Evolutionary conservation across 2,329 filamentous ascomycete species (phyloP).

Genomic region (Cytospora chrysosperma): DNA sequence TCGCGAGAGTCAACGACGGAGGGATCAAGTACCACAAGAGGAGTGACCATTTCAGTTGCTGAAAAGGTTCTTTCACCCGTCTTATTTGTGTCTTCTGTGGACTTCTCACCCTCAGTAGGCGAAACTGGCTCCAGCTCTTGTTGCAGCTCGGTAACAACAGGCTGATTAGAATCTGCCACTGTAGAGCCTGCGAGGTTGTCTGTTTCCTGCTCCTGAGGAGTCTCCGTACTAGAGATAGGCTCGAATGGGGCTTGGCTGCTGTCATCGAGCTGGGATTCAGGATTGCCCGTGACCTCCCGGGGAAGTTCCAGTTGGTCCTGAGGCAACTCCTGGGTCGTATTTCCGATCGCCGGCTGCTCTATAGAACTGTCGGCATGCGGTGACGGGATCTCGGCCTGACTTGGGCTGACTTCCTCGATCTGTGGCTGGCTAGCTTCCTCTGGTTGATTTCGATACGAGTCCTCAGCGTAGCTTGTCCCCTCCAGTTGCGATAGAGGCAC

Average conservation of each 20-base stretch:
- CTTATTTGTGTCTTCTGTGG: constrained; percentile 35
- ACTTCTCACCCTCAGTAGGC: constrained; percentile 33
- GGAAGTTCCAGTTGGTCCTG: neutral
- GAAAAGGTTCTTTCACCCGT: constrained; percentile 19
- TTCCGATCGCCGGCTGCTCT: neutral
- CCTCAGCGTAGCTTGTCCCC: neutral
- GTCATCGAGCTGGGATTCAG: neutral
- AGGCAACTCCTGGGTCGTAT: neutral
- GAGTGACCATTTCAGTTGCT: constrained; percentile 9
- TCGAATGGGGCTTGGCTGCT: neutral
- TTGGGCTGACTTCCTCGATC: neutral
- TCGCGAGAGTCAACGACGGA: neutral
- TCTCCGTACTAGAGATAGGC: neutral
- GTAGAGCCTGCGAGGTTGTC: neutral
- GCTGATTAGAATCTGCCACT: neutral
- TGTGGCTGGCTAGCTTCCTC: neutral
- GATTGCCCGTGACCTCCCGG: neutral
- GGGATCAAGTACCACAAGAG: constrained; percentile 1
- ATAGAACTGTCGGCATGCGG: neutral
- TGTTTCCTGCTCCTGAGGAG: neutral
- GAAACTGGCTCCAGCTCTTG: constrained; percentile 27
- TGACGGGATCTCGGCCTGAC: neutral
- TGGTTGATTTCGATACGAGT: neutral
- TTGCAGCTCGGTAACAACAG: neutral
- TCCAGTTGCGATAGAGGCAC: neutral